Base-by-base conservation (phyloP, 306 rosid genomes). In the Medicago ruthenica region DNA sequence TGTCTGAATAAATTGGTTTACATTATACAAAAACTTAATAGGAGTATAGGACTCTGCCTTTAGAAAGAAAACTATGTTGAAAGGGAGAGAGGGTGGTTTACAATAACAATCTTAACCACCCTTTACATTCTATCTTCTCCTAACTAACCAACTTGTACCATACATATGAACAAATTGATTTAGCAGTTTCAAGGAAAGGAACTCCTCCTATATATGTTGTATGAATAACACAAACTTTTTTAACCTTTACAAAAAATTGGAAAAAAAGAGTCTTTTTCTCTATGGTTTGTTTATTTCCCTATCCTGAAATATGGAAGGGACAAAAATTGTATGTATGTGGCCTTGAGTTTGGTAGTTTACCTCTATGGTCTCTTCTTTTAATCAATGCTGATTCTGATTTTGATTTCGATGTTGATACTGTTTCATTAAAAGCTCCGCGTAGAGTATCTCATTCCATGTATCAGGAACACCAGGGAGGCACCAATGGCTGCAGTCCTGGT, bases 381-480 rank as follows among this genome's bases (percentile, higher is more conserved):
- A 34, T 27, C 15, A 15, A 48, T 15, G 55, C n/a, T 10, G 50
- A 16, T 53, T 17, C 2, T n/a, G 57, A n/a, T 50, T 51, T 14
- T 51, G 84, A 60, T 83, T 83, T 67, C 71, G 83, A 61, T 58
- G 77, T 67, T 53, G 81, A 73, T 84, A 68, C n/a, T 81, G 81
- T 76, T 81, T 85, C 40, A 86, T 58, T 31, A 91, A 81, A 55
- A 94, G 85, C 71, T 91, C 89, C 0, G 93, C 90, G 53, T 79
- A 91, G 66, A 94, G 81, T 57, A 91, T 75, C 85, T 92, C 96
- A 73, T 94, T 94, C 98, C 98, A 94, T 0, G 93, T 53, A 59
- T 94, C 98, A 6, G 98, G 98, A 71, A 94, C 96, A 14, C 98
- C 98, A 0, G 98, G 98, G 51, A 94, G 96, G 80, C 98, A 94